Evolutionary conservation across 768 basidiomycete genomes (phyloP), one percentile per base, ranked within the genome.

Genomic region (Basidioascus undulatus): DNA sequence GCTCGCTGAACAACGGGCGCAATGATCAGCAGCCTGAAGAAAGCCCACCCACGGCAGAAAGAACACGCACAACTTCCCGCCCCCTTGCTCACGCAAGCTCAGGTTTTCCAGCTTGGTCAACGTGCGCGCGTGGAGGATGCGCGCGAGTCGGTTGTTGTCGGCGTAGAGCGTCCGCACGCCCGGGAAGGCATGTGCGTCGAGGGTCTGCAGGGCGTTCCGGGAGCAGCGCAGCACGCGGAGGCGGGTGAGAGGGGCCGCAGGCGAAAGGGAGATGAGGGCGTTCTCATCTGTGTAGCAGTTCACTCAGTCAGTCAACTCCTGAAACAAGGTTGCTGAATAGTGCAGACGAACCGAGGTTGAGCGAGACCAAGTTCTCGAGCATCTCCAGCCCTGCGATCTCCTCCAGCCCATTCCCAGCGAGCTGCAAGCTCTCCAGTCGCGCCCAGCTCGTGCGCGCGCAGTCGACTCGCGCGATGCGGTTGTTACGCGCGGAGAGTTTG

Each of bases 161-260:
- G 79, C 71, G 57, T 92, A 94, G 12, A 98, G 69, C 54, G 81
- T 89, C 48, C 84, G 71, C 51, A 94, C 60, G 56, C 72, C 74
- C 3, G 69, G 62, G 54, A 79, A 69, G 27, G 63, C 58, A 26
- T 65, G 65, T 12, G 63, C 50, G 52, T 82, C 66, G 42, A 98
- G 64, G 43, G 61, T 55, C 38, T 65, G 59, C 48, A 98, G 58
- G 30, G 70, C 66, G 60, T 98, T 98, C 53, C 71, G 69, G 63
- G 78, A 84, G 39, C 76, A 62, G 25, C 82, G 75, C 39, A 96
- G 69, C 36, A 82, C 74, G n/a, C 80, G 73, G 48, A 98, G 59
- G 48, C 68, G 69, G 25, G 67, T 58, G 69, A 86, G 70, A 32
- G 61, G 40, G 6, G 12, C 9, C 39, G 46, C 32, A 8, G 53